Percentiles rank a stretch among this genome's conserved stretches.
Evolutionary conservation across 129 eudicot species (phyloP).

Genomic region (Centaurea solstitialis): DNA sequence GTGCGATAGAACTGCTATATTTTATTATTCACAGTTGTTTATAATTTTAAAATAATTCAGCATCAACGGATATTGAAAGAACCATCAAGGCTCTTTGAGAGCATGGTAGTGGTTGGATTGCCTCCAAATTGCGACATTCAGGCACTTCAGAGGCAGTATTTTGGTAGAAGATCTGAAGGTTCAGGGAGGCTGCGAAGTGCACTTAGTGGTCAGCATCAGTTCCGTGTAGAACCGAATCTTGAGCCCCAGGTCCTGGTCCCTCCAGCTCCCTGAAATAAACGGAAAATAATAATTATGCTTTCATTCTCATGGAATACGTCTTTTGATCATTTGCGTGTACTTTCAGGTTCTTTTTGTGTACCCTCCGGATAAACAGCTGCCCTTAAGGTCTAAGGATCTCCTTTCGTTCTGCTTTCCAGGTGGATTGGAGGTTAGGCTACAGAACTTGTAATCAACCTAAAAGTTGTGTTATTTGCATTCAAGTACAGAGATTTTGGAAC

Average conservation of each 20-base stretch:
- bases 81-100: conserved; percentile 92
- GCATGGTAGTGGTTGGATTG: conserved; percentile 98
- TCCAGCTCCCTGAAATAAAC: not conserved
- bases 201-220: conserved; percentile 72
- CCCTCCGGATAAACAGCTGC: conserved; percentile 94
- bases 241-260: conserved; percentile 85
- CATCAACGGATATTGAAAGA: conserved; percentile 81
- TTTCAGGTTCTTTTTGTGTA: conserved; percentile 93
- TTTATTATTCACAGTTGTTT: not conserved
- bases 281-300: not conserved
- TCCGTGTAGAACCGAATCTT: conserved; percentile 85
- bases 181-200: conserved; percentile 76
- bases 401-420: conserved; percentile 99
- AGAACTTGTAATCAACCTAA: not conserved
- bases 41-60: conserved; percentile 39
- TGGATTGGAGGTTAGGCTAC: conserved; percentile 80
- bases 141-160: conserved; percentile 65
- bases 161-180: conserved; percentile 79
- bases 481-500: not conserved
- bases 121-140: conserved; percentile 84
- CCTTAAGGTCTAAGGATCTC: conserved; percentile 87
- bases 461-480: conserved; percentile 7
- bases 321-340: conserved; percentile 17
- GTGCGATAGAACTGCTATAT: not conserved
- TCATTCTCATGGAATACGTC: conserved; percentile 10